Evolutionary conservation across 352 stramenopile species (phyloP), one percentile per base, ranked within the genome.

Genomic region (Pythium sp.): DNA sequence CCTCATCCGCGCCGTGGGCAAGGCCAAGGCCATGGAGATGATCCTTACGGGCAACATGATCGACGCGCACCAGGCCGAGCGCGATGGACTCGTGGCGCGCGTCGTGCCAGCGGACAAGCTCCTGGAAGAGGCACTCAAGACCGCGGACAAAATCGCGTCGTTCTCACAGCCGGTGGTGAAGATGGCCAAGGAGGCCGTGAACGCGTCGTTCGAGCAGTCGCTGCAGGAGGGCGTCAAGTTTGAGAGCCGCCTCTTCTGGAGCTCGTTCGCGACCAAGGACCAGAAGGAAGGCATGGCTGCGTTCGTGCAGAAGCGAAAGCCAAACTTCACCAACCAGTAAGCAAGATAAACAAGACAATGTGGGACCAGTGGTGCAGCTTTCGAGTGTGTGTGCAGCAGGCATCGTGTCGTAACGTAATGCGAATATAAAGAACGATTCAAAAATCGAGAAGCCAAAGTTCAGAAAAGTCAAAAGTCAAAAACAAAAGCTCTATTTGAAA

Each of bases 11-110:
- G 96, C 97, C 1, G 89, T 99, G 62, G 98, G 98, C 69, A 99
- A 99, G 86, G 91, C 94, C 38, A 99, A 99, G 81, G 95, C 95
- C 53, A 99, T 99, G 98, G 91, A 99, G 73, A 98, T 99, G 93
- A 90, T 98, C 58, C 86, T 99, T 49, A 99, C 98, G n/a, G 98
- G 97, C 62, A 97, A 96, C 78, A 95, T 98, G 80, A 98, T 99
- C 58, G 86, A 92, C 79, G 97, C 97, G 5, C 79, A 99, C 63
- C 91, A 99, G 79, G 97, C 97, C 2, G 90, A 98, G 71, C 77
- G 84, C 41, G 93, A 97, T 72, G 98, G 97, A 22, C 89, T 99
- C 41, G 95, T 98, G 18, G 89, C 94, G 24, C 94, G 94, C 46
- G 91, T 99, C 22, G 95, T 98, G 71, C 91, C 94, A 9, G 85